Conservation (phyloP, 495 filamentous ascomycete genomes). For the Symbiotaphrina buchneri region DNA sequence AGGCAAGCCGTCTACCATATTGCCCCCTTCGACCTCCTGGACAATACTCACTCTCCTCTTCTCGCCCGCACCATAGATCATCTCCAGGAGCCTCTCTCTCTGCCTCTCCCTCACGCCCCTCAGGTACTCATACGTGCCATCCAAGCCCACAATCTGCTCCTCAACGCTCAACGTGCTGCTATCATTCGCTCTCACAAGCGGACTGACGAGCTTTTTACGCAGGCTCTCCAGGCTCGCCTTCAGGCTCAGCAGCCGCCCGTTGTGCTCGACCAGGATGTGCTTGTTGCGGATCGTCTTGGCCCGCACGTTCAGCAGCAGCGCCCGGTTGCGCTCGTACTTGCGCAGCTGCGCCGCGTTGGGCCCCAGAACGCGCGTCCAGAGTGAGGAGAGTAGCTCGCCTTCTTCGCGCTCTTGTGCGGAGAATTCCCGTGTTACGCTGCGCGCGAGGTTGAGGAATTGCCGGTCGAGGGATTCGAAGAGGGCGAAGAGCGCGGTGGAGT, state of each 20-base stretch:
- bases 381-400: conserved; percentile 53
- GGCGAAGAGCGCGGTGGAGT: conserved; percentile 51
- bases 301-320: conserved; percentile 50
- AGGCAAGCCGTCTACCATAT: no score
- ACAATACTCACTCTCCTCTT: no score
- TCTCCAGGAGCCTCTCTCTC: conserved; percentile 65
- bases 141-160: conserved; percentile 63
- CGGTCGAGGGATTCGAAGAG: conserved; percentile 75
- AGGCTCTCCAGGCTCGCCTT: conserved; percentile 64
- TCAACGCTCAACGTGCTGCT: conserved; percentile 47
- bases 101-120: conserved; percentile 49
- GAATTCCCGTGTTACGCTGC: conserved; percentile 64
- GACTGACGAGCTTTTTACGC: conserved; percentile 55
- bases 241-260: conserved; percentile 50
- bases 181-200: conserved; percentile 48
- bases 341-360: conserved; percentile 42
- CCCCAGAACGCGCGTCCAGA: conserved; percentile 71
- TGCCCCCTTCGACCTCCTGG: no score
- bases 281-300: conserved; percentile 73
- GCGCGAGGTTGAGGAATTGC: conserved; percentile 70
- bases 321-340: conserved; percentile 77
- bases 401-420: conserved; percentile 59
- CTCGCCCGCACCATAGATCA: conserved; percentile 41
- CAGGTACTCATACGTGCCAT: conserved; percentile 55
- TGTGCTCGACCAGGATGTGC: conserved; percentile 60